Percentiles rank a stretch among this genome's conserved stretches.
Evolutionary conservation across 2,329 filamentous ascomycete genomes (phyloP).

Genomic region (Arthroderma sp.): DNA sequence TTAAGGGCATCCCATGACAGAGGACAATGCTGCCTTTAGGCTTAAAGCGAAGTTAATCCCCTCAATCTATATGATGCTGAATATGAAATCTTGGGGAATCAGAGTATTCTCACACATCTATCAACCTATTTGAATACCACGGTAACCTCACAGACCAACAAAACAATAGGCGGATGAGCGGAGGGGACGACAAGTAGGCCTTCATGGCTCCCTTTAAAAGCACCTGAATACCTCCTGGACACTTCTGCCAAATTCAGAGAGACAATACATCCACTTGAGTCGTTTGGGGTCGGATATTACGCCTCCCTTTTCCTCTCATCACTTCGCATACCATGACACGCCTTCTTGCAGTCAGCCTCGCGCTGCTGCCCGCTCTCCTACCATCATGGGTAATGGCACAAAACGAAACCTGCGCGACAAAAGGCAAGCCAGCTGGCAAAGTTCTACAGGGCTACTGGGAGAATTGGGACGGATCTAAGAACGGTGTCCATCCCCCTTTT

Average conservation of each 20-base stretch:
- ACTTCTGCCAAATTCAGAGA: not conserved
- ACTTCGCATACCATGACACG: not conserved
- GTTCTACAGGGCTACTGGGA: slow-evolving; percentile 1
- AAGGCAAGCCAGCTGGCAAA: not conserved
- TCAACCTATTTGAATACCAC: not conserved
- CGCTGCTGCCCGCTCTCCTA: not conserved
- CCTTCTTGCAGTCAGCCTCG: not conserved
- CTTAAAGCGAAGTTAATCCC: not conserved
- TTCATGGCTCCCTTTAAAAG: not conserved
- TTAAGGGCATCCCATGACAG: not conserved
- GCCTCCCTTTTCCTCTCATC: not conserved
- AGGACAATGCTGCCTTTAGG: not conserved
- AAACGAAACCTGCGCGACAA: not conserved
- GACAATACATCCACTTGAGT: not conserved
- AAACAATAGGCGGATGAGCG: not conserved
- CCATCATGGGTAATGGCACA: not conserved
- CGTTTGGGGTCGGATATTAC: not conserved
- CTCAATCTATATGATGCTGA: not conserved
- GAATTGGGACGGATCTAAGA: slow-evolving; percentile 1
- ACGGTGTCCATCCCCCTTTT: not conserved
- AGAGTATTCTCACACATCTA: not conserved
- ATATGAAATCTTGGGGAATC: not conserved
- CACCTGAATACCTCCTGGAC: not conserved
- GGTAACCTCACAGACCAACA: not conserved
- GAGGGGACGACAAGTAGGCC: not conserved